Conservation (phyloP, 73 alveolate genomes). For the Blepharisma japonicum region DNA sequence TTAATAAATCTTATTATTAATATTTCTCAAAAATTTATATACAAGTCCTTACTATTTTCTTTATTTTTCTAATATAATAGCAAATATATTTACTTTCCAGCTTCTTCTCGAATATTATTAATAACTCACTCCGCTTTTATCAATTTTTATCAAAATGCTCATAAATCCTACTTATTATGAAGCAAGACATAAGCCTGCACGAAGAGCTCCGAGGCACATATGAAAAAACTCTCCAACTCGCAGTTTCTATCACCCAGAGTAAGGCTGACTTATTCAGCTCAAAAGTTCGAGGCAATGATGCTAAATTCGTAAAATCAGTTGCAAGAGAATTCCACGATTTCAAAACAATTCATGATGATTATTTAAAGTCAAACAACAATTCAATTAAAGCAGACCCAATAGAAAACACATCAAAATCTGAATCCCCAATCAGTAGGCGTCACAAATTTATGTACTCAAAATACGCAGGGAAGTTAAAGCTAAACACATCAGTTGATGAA, state of each 20-base stretch:
- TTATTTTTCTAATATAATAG: too few species aligned
- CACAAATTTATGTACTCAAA: not conserved
- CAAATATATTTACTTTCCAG: too few species aligned
- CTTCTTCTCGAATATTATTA: too few species aligned
- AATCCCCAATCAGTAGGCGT: not conserved
- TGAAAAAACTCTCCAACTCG: conserved; percentile 13
- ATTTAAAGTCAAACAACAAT: not conserved
- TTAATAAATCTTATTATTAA: too few species aligned
- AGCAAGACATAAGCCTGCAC: not conserved
- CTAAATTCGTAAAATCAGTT: not conserved
- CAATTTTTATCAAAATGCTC: too few species aligned
- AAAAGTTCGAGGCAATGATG: not conserved
- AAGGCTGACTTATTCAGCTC: not conserved
- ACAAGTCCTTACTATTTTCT: too few species aligned
- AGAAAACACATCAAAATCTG: not conserved
- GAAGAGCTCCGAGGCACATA: not conserved
- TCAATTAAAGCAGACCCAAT: not conserved
- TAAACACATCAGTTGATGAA: not conserved
- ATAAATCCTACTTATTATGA: too few species aligned
- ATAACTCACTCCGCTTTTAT: too few species aligned
- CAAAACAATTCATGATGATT: not conserved
- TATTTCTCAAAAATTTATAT: too few species aligned
- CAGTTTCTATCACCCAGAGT: not conserved
- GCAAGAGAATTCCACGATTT: conserved; percentile 17
- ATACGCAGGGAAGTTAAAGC: conserved; percentile 9